Evolutionary conservation across 495 filamentous ascomycete species (phyloP).

Genomic region (Stereocaulon alpinum): DNA sequence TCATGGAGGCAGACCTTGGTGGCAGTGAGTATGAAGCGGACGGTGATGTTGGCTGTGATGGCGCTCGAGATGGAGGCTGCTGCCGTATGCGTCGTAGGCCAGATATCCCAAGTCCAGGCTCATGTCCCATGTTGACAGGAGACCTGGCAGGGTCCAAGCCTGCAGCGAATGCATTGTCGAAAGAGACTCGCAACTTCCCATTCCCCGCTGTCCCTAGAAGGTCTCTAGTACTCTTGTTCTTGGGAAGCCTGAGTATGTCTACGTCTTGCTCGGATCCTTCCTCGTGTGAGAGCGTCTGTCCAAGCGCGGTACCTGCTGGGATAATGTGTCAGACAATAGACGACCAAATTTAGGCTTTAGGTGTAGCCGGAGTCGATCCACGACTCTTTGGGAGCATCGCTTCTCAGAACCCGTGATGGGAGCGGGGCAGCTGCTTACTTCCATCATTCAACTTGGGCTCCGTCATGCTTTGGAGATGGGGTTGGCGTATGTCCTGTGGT

Average conservation of each 20-base stretch:
- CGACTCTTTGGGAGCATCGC: neutral
- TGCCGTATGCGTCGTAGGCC: conserved; percentile 91
- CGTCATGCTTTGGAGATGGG: conserved; percentile 10
- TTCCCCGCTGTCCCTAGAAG: conserved; percentile 31
- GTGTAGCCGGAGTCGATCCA: neutral
- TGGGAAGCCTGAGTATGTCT: conserved; percentile 36
- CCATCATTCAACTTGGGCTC: conserved; percentile 8
- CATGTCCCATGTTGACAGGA: conserved; percentile 46
- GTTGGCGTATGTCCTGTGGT: neutral
- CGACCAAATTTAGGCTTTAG: neutral
- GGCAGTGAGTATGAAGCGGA: conserved; percentile 47
- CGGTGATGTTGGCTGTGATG: conserved; percentile 57
- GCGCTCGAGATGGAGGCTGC: conserved; percentile 54
- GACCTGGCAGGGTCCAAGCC: conserved; percentile 42
- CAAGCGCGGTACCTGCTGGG: conserved; percentile 6
- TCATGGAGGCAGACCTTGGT: conserved; percentile 54
- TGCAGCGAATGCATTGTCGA: conserved; percentile 31
- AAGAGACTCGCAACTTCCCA: conserved; percentile 31
- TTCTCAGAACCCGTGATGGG: neutral
- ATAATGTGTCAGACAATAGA: neutral
- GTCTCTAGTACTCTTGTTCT: conserved; percentile 54
- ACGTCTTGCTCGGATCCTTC: neutral
- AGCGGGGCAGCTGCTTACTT: conserved; percentile 4
- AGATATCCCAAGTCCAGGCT: conserved; percentile 54
- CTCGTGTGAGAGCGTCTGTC: conserved; percentile 15